Evolutionary conservation across 2,329 filamentous ascomycete genomes (phyloP).

Genomic region (Helotiales sp.): DNA sequence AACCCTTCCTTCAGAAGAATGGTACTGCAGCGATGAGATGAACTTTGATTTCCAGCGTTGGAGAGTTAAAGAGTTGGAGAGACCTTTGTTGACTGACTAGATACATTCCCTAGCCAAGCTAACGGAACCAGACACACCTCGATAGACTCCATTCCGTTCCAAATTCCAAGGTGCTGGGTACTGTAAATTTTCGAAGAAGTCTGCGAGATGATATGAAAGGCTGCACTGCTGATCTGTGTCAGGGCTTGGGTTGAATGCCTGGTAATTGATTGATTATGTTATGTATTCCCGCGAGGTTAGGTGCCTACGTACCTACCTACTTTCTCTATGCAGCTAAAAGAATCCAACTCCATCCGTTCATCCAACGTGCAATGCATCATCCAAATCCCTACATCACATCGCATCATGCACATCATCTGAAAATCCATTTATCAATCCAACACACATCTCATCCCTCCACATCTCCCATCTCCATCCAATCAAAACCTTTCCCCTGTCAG

Average conservation of each 20-base stretch:
- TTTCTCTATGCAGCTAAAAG: not conserved
- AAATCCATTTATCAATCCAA: not conserved
- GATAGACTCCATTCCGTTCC: too few relatives aligned
- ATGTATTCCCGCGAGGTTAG: not conserved
- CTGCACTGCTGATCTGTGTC: too few relatives aligned
- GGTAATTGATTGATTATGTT: conserved; percentile 1
- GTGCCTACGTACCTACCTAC: not conserved
- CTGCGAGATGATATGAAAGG: not conserved
- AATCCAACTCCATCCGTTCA: conserved; percentile 10
- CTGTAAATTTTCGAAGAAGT: not conserved
- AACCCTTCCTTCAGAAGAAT: too few relatives aligned
- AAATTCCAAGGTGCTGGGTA: too few relatives aligned
- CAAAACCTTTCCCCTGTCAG: not conserved
- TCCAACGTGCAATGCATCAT: not conserved
- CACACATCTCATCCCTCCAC: too few relatives aligned
- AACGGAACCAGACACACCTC: too few relatives aligned
- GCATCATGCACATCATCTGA: not conserved
- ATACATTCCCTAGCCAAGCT: too few relatives aligned
- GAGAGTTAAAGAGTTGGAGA: too few relatives aligned
- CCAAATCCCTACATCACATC: not conserved
- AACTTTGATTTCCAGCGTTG: too few relatives aligned
- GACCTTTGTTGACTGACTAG: too few relatives aligned
- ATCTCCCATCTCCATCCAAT: not conserved
- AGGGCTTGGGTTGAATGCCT: not conserved
- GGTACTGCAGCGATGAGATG: too few relatives aligned